A percentile compares a stretch with the other conserved stretches of the same genome.
Conservation (phyloP, 108 stramenopile genomes). For the Bacterosira constricta region DNA sequence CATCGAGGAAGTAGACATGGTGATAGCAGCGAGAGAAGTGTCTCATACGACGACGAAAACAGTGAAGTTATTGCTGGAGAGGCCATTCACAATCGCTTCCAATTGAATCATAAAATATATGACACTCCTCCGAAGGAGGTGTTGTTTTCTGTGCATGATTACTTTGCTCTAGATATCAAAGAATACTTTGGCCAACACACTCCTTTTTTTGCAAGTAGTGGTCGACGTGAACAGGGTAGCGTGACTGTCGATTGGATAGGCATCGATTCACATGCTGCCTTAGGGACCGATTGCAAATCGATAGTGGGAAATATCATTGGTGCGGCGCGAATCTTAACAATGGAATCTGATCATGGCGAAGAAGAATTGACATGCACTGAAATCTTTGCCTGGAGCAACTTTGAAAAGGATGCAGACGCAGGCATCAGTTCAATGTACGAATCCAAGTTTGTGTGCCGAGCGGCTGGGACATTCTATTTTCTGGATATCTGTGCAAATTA, state of each 20-base stretch:
- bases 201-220: not conserved
- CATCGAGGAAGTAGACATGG: not conserved
- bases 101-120: conserved; percentile 16
- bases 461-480: conserved; percentile 30
- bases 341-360: conserved; percentile 15
- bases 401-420: not conserved
- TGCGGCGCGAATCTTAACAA: conserved; percentile 37
- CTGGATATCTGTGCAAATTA: conserved; percentile 55
- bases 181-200: conserved; percentile 48
- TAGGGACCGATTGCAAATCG: not conserved
- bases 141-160: conserved; percentile 43
- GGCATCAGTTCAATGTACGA: not conserved
- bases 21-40: not conserved
- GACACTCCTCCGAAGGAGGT: conserved; percentile 31
- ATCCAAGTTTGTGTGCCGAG: conserved; percentile 42
- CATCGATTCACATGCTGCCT: conserved; percentile 53
- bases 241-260: conserved; percentile 56
- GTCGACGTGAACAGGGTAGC: conserved; percentile 33
- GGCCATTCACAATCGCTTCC: conserved; percentile 22
- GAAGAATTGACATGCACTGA: conserved; percentile 35
- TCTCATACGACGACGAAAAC: conserved; percentile 25
- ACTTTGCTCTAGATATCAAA: conserved; percentile 53
- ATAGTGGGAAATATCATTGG: conserved; percentile 38
- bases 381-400: conserved; percentile 43
- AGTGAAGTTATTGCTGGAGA: conserved; percentile 43